These are phyloP conservation scores for Leccinellum rugosiceps DNA, from an alignment of 768 basidiomycete genomes.

Conservation along the genomic window DNA sequence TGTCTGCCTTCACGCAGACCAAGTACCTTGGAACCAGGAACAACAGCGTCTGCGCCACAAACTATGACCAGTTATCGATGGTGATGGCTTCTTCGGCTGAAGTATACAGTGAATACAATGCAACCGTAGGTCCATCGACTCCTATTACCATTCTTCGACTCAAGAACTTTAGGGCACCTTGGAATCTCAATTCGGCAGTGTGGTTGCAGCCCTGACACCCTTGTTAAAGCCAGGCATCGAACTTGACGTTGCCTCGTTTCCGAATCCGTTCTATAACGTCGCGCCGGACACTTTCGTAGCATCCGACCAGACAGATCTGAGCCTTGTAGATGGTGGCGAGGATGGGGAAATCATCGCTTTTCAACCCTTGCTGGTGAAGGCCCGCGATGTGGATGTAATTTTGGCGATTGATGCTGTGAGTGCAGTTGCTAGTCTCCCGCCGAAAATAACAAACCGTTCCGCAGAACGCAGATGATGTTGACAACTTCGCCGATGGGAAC, in stretches of 20 bases:
- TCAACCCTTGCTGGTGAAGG: constrained; percentile 47
- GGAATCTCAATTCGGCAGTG: constrained; percentile 8
- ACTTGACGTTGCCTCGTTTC: constrained; percentile 31
- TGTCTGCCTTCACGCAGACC: constrained; percentile 44
- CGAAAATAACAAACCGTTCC: neutral
- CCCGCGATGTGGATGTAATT: constrained; percentile 46
- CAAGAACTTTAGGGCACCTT: constrained; percentile 8
- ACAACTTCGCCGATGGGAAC: constrained; percentile 22
- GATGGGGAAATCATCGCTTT: constrained; percentile 44
- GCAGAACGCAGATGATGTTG: neutral
- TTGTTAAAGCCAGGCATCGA: constrained; percentile 25
- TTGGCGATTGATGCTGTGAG: constrained; percentile 46
- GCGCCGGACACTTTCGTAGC: constrained; percentile 34
- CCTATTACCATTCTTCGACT: neutral
- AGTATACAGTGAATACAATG: constrained; percentile 31
- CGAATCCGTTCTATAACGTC: constrained; percentile 38
- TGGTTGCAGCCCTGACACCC: constrained; percentile 12
- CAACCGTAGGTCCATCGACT: constrained; percentile 18
- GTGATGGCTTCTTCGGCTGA: constrained; percentile 41
- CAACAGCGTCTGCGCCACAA: constrained; percentile 29
- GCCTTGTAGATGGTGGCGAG: constrained; percentile 40
- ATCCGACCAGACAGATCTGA: constrained; percentile 30
- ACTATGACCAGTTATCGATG: constrained; percentile 33
- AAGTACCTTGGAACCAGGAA: constrained; percentile 44
- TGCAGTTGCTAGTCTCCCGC: neutral